Percentiles rank a stretch among this genome's conserved stretches.
Conservation (phyloP, 2,329 filamentous ascomycete species). For the Diaporthe aspalathi region DNA sequence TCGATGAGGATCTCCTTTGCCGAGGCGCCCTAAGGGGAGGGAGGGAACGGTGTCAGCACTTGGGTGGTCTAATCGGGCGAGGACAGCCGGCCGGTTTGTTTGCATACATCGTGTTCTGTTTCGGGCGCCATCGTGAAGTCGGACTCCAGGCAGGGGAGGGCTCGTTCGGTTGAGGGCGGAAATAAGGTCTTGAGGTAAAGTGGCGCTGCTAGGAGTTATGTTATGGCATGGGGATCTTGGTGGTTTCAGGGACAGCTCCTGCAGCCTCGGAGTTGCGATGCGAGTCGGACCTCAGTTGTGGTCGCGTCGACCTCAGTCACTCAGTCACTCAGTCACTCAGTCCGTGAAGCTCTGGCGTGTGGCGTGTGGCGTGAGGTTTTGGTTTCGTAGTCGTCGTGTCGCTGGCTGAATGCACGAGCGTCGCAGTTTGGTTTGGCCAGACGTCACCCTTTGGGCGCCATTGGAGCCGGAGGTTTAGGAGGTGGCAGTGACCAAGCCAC, state of each 20-base stretch:
- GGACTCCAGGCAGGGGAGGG: not conserved
- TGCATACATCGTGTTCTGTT: constrained; percentile 46
- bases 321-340: not conserved
- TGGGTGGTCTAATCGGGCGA: not conserved
- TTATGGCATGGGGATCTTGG: constrained; percentile 10
- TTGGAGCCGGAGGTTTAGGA: constrained; percentile 36
- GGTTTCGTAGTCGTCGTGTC: not conserved
- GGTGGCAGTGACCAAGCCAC: constrained; percentile 42
- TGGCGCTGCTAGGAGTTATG: constrained; percentile 6
- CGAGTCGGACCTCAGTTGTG: constrained; percentile 21
- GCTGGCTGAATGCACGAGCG: not conserved
- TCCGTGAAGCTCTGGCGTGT: not conserved
- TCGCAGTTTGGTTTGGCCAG: constrained; percentile 9
- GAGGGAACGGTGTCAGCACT: constrained; percentile 42
- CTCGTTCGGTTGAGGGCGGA: constrained; percentile 4
- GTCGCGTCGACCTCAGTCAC: not conserved
- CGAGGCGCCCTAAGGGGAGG: constrained; percentile 77
- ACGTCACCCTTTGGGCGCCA: constrained; percentile 25
- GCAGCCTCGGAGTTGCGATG: not conserved
- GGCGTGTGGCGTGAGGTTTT: constrained; percentile 16
- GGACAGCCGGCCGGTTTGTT: not conserved
- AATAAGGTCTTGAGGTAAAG: not conserved
- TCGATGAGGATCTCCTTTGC: constrained; percentile 88
- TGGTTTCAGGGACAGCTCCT: constrained; percentile 28
- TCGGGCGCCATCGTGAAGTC: constrained; percentile 40